Evolutionary conservation across 805 yeast species (phyloP).

Genomic region (Lipomyces anomalus): DNA sequence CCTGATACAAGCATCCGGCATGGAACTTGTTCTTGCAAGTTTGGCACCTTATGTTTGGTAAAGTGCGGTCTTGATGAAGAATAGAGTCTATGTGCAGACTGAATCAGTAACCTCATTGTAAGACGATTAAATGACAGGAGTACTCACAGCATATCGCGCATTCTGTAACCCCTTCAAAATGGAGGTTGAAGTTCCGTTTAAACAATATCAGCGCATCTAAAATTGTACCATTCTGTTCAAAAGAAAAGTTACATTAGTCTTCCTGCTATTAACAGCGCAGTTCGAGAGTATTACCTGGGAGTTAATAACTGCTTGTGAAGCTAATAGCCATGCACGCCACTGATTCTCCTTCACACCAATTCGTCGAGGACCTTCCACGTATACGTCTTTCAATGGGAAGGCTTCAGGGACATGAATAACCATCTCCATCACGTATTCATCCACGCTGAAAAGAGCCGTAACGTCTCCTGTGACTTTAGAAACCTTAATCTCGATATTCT

Average conservation of each 20-base stretch:
- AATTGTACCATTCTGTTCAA: constrained; percentile 45
- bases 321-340: constrained; percentile 93
- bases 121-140: too few species aligned
- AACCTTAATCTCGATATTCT: constrained; percentile 51
- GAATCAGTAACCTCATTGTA: neutral
- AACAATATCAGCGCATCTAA: constrained; percentile 62
- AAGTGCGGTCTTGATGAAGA: constrained; percentile 79
- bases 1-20: constrained; percentile 84
- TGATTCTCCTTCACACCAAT: constrained; percentile 86
- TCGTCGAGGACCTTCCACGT: constrained; percentile 69
- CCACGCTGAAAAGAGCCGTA: constrained; percentile 67
- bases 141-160: constrained; percentile 78
- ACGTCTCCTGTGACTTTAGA: constrained; percentile 61
- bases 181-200: constrained; percentile 68
- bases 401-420: constrained; percentile 63
- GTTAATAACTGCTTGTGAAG: constrained; percentile 77
- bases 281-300: too few species aligned
- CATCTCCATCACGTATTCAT: constrained; percentile 81
- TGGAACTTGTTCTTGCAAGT: constrained; percentile 94
- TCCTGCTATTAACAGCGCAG: constrained; percentile 40
- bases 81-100: constrained; percentile 48
- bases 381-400: constrained; percentile 72
- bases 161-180: constrained; percentile 90
- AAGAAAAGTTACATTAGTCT: too few species aligned
- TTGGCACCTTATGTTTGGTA: constrained; percentile 82